Conservation (phyloP, 2,329 filamentous ascomycete genomes). For the Colletotrichum plurivorum region DNA sequence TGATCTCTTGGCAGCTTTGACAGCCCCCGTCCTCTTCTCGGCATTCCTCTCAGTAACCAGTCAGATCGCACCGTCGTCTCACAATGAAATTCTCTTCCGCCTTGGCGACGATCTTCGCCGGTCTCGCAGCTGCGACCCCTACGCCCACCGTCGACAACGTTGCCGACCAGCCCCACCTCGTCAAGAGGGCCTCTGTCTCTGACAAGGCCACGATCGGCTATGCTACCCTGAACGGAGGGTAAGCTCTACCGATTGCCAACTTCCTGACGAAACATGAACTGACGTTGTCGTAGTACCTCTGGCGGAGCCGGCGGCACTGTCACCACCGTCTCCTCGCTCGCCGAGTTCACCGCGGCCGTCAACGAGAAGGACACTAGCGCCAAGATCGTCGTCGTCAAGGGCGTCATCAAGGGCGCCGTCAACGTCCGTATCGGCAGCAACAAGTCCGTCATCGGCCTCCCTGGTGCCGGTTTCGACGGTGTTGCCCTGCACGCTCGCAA, state of each 20-base stretch:
- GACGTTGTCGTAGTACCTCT: constrained; percentile 53
- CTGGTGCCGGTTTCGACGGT: constrained; percentile 45
- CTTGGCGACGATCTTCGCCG: constrained; percentile 33
- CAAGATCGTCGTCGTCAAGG: constrained; percentile 56
- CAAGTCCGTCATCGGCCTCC: constrained; percentile 58
- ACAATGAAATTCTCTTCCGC: constrained; percentile 34
- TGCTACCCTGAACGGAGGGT: constrained; percentile 59
- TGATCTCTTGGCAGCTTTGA: constrained; percentile 2
- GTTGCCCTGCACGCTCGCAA: constrained; percentile 59
- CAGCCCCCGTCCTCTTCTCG: neutral
- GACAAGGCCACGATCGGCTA: constrained; percentile 55
- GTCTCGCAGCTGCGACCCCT: constrained; percentile 36
- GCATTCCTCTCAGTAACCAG: neutral
- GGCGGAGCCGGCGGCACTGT: constrained; percentile 63
- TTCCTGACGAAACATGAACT: neutral
- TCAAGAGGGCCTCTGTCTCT: constrained; percentile 42
- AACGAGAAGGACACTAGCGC: constrained; percentile 52
- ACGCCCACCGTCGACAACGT: constrained; percentile 37
- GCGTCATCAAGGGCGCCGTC: constrained; percentile 53
- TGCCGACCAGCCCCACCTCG: constrained; percentile 32
- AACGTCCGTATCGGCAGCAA: constrained; percentile 58
- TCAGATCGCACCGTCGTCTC: neutral
- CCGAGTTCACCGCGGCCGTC: constrained; percentile 60
- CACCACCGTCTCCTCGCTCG: constrained; percentile 62
- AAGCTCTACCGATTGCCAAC: neutral